phyloP scores from a whole-genome alignment of 495 filamentous ascomycete species.

The Xylaria sp. region DNA sequence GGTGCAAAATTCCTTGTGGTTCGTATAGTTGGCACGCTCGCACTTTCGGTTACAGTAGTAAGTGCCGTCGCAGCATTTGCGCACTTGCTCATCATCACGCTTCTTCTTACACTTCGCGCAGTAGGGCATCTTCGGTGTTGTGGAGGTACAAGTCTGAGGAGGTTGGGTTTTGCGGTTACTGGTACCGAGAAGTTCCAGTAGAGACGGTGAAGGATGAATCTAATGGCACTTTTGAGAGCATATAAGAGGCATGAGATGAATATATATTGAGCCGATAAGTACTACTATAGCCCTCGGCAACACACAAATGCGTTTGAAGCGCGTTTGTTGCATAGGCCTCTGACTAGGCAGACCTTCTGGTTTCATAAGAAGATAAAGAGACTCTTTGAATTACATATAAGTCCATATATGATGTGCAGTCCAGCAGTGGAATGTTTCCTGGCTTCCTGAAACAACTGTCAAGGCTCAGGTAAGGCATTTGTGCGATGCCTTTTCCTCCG shows the following conservation, averaged over 20 bases:
- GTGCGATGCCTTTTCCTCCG: neutral
- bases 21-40: neutral
- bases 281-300: neutral
- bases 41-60: conserved; percentile 17
- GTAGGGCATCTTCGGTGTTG: neutral
- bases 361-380: neutral
- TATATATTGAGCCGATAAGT: neutral
- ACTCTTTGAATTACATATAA: neutral
- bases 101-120: conserved; percentile 2
- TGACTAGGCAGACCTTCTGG: neutral
- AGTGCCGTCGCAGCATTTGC: neutral
- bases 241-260: neutral
- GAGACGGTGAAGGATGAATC: neutral
- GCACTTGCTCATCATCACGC: neutral
- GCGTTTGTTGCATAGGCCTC: neutral
- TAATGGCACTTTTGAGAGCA: neutral
- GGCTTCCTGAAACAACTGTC: neutral
- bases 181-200: neutral
- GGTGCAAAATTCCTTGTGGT: neutral
- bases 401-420: neutral
- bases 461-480: neutral
- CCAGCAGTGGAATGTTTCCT: neutral
- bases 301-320: neutral
- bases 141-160: neutral
- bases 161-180: neutral